These are phyloP conservation scores for Papilionanthe hybrid DNA, from an alignment of 116 monocot species.

Conservation along the genomic window DNA sequence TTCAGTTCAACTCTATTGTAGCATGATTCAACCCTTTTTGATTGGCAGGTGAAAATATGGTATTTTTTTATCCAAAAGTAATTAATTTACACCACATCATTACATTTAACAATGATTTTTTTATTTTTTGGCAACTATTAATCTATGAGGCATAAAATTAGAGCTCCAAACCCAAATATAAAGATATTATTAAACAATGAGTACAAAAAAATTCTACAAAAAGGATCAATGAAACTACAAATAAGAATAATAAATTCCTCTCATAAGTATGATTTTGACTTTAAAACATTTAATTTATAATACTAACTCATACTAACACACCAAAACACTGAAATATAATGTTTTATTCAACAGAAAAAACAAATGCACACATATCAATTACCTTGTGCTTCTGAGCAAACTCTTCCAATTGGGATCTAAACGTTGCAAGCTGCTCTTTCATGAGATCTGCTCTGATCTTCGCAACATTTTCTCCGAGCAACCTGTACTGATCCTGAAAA, in stretches of 20 bases:
- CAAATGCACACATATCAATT: neutral
- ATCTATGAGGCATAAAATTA: neutral
- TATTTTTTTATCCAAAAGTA: neutral
- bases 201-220: neutral
- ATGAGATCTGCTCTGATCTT: slow-evolving; percentile 82
- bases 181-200: neutral
- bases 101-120: neutral
- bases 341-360: neutral
- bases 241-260: neutral
- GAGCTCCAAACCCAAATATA: neutral
- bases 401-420: slow-evolving; percentile 85
- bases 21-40: neutral
- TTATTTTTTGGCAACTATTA: neutral
- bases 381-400: slow-evolving; percentile 98
- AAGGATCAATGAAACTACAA: neutral
- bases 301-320: neutral
- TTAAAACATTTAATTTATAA: neutral
- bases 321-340: neutral
- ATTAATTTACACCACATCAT: neutral
- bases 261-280: neutral
- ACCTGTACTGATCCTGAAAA: slow-evolving; percentile 70
- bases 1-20: neutral
- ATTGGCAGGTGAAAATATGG: neutral
- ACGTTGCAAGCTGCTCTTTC: slow-evolving; percentile 91
- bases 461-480: slow-evolving; percentile 88